phyloP scores from a whole-genome alignment of 2,329 filamentous ascomycete species.

The Amphichorda felina region DNA sequence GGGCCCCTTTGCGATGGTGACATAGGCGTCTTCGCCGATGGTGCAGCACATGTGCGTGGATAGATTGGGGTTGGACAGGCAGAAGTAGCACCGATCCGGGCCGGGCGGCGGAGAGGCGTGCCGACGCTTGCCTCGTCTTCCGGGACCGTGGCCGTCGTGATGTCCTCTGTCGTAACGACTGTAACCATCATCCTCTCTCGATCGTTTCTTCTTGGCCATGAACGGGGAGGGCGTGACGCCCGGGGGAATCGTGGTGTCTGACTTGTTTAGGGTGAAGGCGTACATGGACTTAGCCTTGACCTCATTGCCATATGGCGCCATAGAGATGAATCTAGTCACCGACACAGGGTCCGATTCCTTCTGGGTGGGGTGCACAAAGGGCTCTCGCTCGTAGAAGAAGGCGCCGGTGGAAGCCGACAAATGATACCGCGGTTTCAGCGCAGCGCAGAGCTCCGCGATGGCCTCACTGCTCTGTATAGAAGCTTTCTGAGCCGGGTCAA shows the following conservation, averaged over 20 bases:
- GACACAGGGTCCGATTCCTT: constrained; percentile 36
- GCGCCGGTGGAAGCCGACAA: constrained; percentile 55
- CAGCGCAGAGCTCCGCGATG: constrained; percentile 65
- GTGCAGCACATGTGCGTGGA: constrained; percentile 82
- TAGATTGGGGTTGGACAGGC: constrained; percentile 74
- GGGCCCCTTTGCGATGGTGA: constrained; percentile 88
- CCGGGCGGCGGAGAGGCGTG: constrained; percentile 48
- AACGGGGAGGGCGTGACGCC: constrained; percentile 73
- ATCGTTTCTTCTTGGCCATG: constrained; percentile 46
- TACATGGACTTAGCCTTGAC: constrained; percentile 73
- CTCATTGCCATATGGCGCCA: constrained; percentile 66
- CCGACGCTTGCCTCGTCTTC: constrained; percentile 34
- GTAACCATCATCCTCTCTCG: constrained; percentile 31
- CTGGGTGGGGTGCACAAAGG: constrained; percentile 61
- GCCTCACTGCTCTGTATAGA: constrained; percentile 47
- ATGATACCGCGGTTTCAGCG: constrained; percentile 85
- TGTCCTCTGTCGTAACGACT: constrained; percentile 40
- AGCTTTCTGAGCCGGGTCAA: constrained; percentile 39
- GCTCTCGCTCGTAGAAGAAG: constrained; percentile 82
- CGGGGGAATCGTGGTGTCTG: constrained; percentile 50
- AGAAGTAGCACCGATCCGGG: constrained; percentile 87
- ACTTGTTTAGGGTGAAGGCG: constrained; percentile 60
- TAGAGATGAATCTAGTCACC: constrained; percentile 81
- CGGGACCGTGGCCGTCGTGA: constrained; percentile 28
- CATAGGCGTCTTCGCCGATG: constrained; percentile 76